A percentile compares a stretch with the other conserved stretches of the same genome.
These are phyloP conservation scores for Macrolepiota fuliginosa DNA, from an alignment of 768 basidiomycete species.

Conservation along the genomic window DNA sequence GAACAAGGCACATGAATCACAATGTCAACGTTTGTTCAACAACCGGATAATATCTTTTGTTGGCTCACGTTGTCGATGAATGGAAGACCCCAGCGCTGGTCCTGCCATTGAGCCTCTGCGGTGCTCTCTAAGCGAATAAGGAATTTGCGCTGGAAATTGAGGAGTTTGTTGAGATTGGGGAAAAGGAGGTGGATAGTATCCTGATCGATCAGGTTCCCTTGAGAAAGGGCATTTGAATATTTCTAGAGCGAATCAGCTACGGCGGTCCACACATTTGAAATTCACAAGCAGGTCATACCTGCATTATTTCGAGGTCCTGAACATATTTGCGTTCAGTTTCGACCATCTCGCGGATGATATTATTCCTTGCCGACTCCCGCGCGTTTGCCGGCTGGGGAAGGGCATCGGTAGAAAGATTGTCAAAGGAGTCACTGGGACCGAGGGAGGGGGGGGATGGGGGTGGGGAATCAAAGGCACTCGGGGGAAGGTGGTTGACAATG, in stretches of 20 bases:
- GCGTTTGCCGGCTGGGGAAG: slow-evolving; percentile 46
- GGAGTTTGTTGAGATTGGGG: slow-evolving; percentile 88
- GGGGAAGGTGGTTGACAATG: slow-evolving; percentile 75
- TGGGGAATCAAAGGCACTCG: slow-evolving; percentile 62
- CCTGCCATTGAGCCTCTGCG: slow-evolving; percentile 77
- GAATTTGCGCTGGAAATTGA: slow-evolving; percentile 96
- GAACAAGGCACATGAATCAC: slow-evolving; percentile 27
- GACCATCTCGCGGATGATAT: slow-evolving; percentile 85
- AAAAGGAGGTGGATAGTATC: slow-evolving; percentile 97
- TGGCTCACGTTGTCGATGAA: slow-evolving; percentile 80
- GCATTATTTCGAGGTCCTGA: slow-evolving; percentile 93
- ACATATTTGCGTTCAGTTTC: slow-evolving; percentile 97
- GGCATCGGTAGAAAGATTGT: slow-evolving; percentile 51
- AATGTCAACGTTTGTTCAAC: background rate
- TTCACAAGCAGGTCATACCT: slow-evolving; percentile 51
- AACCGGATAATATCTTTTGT: slow-evolving; percentile 2
- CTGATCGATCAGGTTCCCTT: slow-evolving; percentile 83
- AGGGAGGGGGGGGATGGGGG: slow-evolving; percentile 57
- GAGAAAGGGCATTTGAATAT: slow-evolving; percentile 83
- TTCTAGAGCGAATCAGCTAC: slow-evolving; percentile 49
- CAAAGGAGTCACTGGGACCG: slow-evolving; percentile 56
- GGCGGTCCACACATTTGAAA: slow-evolving; percentile 4
- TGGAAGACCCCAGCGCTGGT: slow-evolving; percentile 84
- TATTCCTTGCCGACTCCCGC: slow-evolving; percentile 67
- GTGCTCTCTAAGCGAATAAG: slow-evolving; percentile 87